Evolutionary conservation across 2,329 filamentous ascomycete genomes (phyloP).

Genomic region (Knoxdaviesia capensis): DNA sequence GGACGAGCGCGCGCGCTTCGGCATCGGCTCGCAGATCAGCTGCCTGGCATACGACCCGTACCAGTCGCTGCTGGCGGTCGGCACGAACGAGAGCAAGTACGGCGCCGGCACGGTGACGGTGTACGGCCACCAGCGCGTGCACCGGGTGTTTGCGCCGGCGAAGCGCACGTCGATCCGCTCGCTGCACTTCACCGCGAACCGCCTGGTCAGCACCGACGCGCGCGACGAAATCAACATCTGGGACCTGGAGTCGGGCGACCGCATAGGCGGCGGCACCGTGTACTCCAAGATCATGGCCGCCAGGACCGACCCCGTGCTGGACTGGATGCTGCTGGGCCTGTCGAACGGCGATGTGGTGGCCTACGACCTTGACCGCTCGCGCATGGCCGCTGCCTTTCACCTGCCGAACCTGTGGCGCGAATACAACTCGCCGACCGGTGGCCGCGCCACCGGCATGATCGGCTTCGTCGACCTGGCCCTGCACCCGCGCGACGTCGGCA

Average conservation of each 20-base stretch:
- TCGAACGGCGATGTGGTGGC: constrained; percentile 70
- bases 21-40: constrained; percentile 60
- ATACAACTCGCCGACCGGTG: constrained; percentile 24
- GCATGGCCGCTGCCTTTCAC: constrained; percentile 47
- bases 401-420: constrained; percentile 77
- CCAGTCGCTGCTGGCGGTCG: constrained; percentile 81
- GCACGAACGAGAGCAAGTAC: constrained; percentile 72
- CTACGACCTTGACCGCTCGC: constrained; percentile 79
- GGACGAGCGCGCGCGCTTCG: constrained; percentile 67
- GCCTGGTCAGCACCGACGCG: constrained; percentile 65
- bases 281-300: constrained; percentile 58
- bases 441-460: constrained; percentile 16
- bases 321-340: constrained; percentile 78
- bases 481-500: constrained; percentile 83
- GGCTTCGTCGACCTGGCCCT: constrained; percentile 61
- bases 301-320: constrained; percentile 71
- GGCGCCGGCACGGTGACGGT: constrained; percentile 78
- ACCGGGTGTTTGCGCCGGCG: constrained; percentile 50
- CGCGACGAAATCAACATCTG: constrained; percentile 75
- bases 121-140: constrained; percentile 64
- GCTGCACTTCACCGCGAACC: constrained; percentile 71
- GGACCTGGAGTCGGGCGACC: constrained; percentile 50
- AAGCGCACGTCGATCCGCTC: constrained; percentile 55
- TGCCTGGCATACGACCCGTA: constrained; percentile 81
- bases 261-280: constrained; percentile 50